phyloP scores from a whole-genome alignment of 129 eudicot genomes.

The Calendula officinalis region DNA sequence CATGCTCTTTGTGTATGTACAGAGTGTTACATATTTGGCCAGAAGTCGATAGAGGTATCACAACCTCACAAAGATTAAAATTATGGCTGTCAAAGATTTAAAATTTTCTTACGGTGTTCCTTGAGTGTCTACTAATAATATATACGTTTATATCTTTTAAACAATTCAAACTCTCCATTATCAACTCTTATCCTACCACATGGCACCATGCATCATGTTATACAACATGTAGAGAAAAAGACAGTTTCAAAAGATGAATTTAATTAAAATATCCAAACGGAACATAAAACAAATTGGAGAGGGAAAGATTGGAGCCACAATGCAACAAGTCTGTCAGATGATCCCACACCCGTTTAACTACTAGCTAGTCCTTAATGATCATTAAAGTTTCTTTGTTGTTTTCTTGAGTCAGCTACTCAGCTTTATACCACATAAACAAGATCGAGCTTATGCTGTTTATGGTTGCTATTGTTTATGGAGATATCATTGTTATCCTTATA shows the following conservation, averaged over 20 bases:
- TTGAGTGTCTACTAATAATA: too few species aligned
- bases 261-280: constrained; percentile 7
- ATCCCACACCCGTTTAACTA: constrained; percentile 6
- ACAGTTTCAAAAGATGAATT: neutral
- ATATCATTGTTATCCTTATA: neutral
- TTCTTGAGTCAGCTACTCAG: constrained; percentile 4
- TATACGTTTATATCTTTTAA: too few species aligned
- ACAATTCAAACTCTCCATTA: neutral
- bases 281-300: constrained; percentile 19
- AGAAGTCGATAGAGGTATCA: too few species aligned
- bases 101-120: too few species aligned
- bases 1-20: too few species aligned
- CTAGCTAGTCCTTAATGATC: neutral
- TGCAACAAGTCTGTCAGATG: constrained; percentile 10
- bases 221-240: constrained; percentile 7
- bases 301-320: neutral
- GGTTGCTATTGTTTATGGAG: constrained; percentile 1
- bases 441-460: neutral
- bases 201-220: constrained; percentile 14
- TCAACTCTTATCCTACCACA: constrained; percentile 5
- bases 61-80: too few species aligned
- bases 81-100: too few species aligned
- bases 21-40: too few species aligned
- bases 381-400: constrained; percentile 19
- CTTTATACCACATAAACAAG: constrained; percentile 4